A percentile compares a stretch with the other conserved stretches of the same genome.
phyloP scores from a whole-genome alignment of 2,329 filamentous ascomycete species.

The Aschersonia sp. region DNA sequence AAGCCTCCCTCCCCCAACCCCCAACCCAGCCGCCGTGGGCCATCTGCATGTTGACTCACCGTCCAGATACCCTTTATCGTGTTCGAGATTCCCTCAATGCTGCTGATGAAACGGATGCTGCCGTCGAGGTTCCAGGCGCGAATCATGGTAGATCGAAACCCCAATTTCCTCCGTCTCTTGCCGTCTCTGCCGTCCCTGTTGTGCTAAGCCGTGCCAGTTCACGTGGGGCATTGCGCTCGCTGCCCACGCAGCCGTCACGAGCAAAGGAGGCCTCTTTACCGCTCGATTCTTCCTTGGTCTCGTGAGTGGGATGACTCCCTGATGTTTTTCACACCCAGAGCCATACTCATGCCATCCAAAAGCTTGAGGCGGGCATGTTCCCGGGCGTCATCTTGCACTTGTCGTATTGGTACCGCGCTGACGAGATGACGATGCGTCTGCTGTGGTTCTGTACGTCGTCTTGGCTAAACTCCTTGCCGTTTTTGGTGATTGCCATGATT shows the following conservation, averaged over 20 bases:
- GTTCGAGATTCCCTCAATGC: constrained; percentile 23
- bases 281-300: constrained; percentile 21
- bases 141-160: constrained; percentile 15
- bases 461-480: background rate
- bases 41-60: too few species aligned
- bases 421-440: constrained; percentile 29
- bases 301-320: background rate
- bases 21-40: too few species aligned
- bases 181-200: too few species aligned
- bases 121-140: constrained; percentile 25
- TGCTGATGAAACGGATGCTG: constrained; percentile 21
- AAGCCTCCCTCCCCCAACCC: background rate
- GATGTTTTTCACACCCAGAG: background rate
- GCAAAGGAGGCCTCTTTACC: constrained; percentile 21
- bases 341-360: background rate
- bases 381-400: constrained; percentile 27
- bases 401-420: constrained; percentile 32
- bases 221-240: constrained; percentile 21
- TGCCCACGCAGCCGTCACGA: constrained; percentile 19
- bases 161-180: too few species aligned
- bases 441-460: background rate
- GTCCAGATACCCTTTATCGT: constrained; percentile 22
- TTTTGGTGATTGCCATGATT: too few species aligned
- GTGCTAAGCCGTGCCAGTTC: constrained; percentile 4
- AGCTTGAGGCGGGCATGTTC: constrained; percentile 25